A percentile compares a stretch with the other conserved stretches of the same genome.
These are phyloP conservation scores for Penicillium argentinense DNA, from an alignment of 495 filamentous ascomycete genomes.

Conservation along the genomic window DNA sequence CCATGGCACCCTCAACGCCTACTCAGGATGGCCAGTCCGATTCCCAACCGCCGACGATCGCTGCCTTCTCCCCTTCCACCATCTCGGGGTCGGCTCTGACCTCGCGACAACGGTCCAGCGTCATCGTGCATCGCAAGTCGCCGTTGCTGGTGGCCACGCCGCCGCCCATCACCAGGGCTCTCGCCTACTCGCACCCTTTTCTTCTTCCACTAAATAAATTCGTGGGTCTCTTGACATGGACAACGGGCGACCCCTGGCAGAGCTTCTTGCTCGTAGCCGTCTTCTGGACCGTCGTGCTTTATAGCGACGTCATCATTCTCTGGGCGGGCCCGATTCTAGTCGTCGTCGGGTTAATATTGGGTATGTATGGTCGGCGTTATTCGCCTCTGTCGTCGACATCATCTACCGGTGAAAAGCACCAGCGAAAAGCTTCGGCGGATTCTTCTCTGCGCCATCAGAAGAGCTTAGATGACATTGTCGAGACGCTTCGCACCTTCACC, in stretches of 20 bases:
- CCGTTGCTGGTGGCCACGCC: constrained; percentile 91
- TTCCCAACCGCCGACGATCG: constrained; percentile 68
- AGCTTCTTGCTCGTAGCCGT: constrained; percentile 82
- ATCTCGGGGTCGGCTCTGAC: constrained; percentile 66
- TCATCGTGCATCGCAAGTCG: constrained; percentile 95
- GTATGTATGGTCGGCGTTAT: constrained; percentile 90
- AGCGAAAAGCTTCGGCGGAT: constrained; percentile 54
- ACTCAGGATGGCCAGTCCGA: constrained; percentile 41
- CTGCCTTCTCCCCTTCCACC: constrained; percentile 83
- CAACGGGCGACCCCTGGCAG: constrained; percentile 89
- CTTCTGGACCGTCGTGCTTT: constrained; percentile 85
- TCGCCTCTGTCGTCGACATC: constrained; percentile 84
- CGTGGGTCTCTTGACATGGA: constrained; percentile 87
- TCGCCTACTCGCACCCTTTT: constrained; percentile 94
- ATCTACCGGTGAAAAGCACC: constrained; percentile 64
- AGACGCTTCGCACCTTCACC: constrained; percentile 84
- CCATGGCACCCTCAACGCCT: constrained; percentile 51
- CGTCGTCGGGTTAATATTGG: constrained; percentile 75
- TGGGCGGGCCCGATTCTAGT: constrained; percentile 80
- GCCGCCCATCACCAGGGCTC: constrained; percentile 84
- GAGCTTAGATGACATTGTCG: constrained; percentile 95
- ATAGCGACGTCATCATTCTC: constrained; percentile 77
- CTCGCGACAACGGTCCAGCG: constrained; percentile 77
- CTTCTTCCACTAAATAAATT: constrained; percentile 81
- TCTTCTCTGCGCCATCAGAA: constrained; percentile 68